Evolutionary conservation across 352 stramenopile genomes (phyloP), one percentile per base, ranked within the genome.

Genomic region (Pythium brassicae): DNA sequence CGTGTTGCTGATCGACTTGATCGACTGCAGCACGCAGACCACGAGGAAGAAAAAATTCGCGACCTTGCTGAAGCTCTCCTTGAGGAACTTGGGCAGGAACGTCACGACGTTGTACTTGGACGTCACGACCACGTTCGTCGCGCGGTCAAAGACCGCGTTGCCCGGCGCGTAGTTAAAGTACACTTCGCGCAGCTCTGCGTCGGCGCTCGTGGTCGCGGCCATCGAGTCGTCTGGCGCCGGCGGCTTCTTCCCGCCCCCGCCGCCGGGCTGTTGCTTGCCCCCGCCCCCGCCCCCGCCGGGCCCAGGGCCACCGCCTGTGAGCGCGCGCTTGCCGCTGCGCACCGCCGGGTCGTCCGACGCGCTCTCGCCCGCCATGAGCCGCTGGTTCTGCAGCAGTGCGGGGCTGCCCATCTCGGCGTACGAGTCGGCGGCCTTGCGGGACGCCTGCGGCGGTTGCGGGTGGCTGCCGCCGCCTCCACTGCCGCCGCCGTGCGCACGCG

Each of bases 1-100:
- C 8, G 91, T 96, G 59, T 96, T 97, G 34, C 69, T 89, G 71
- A 97, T 95, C 10, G 46, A 61, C 23, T 66, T 72, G 57, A 96
- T 82, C 22, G 64, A 82, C 61, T 96, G 83, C 10, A 97, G 66
- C 26, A 88, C 67, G 8, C 86, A 95, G 15, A 98, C 86, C 19
- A 97, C 68, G 10, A 98, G 62, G 54, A 98, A 98, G 63, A 98
- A 98, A 22, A 90, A 79, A 59, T 98, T 98, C 45, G 92, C 92
- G 47, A 97, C 69, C 56, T 88, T 92, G 20, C 68, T 65, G 65
- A 94, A 94, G 10, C 69, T 83, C 59, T 97, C 87, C 61, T 90
- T 66, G 49, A 97, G 74, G 45, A 97, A 97, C 6, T 86, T 73
- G 44, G 90, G 89, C 32, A 97, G 43, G 56, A 97, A 97, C 61